These are phyloP conservation scores for Calonectria pauciramosa DNA, from an alignment of 2,329 filamentous ascomycete genomes.

Conservation along the genomic window DNA sequence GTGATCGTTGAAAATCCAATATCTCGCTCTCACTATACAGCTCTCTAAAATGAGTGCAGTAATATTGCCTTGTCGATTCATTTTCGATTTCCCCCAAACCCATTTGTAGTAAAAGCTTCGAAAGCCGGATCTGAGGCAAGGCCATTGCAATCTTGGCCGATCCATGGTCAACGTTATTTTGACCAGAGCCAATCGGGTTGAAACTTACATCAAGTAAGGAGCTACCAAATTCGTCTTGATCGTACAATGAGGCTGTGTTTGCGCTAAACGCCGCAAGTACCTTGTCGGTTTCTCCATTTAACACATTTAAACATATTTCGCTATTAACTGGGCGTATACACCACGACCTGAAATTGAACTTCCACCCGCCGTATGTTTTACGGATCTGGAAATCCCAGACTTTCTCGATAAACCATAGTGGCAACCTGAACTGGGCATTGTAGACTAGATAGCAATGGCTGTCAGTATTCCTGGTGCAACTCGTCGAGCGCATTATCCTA, in stretches of 20 bases:
- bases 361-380: constrained; percentile 26
- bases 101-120: neutral
- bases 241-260: constrained; percentile 25
- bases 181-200: too few relatives aligned
- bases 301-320: accelerated
- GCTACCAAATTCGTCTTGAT: neutral
- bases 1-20: neutral
- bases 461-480: neutral
- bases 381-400: constrained; percentile 28
- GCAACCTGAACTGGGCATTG: constrained; percentile 15
- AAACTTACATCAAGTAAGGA: constrained; percentile 7
- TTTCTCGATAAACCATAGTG: neutral
- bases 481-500: neutral
- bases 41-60: neutral
- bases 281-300: accelerated
- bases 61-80: too few relatives aligned
- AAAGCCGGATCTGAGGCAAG: neutral
- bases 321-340: neutral
- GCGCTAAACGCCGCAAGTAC: neutral
- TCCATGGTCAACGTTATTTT: neutral
- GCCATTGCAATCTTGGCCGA: neutral
- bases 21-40: too few relatives aligned
- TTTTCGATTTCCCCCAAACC: neutral
- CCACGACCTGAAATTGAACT: constrained; percentile 8
- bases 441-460: neutral